phyloP scores from a whole-genome alignment of 495 filamentous ascomycete species.

The Lasiosphaeriaceae sp. region DNA sequence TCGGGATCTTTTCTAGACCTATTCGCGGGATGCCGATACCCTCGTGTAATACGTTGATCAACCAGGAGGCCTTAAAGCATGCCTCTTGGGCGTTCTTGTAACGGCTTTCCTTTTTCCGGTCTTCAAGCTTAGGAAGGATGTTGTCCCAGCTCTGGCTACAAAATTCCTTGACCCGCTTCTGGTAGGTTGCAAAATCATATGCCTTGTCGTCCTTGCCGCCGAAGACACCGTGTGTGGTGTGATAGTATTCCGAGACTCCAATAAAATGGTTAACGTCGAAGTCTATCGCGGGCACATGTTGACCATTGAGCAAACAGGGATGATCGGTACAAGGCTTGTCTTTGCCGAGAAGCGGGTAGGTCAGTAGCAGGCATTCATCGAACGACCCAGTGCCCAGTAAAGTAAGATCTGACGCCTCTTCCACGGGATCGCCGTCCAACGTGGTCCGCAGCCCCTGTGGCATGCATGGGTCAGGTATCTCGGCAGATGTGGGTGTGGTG shows the following conservation, averaged over 20 bases:
- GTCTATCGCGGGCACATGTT: conserved; percentile 92
- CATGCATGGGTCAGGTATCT: conserved; percentile 89
- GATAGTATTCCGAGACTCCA: conserved; percentile 98
- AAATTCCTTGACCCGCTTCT: conserved; percentile 76
- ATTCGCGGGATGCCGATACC: conserved; percentile 93
- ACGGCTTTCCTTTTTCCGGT: conserved; percentile 53
- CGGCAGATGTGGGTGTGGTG: conserved; percentile 47
- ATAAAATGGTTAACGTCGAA: conserved; percentile 98
- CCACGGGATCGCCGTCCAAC: conserved; percentile 51
- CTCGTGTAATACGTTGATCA: conserved; percentile 92
- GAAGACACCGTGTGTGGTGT: conserved; percentile 94
- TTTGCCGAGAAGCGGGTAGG: conserved; percentile 86
- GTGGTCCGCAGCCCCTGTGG: conserved; percentile 71
- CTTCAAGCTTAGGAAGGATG: conserved; percentile 61
- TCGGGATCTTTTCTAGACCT: conserved; percentile 60
- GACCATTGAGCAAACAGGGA: conserved; percentile 83
- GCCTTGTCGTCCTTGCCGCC: conserved; percentile 75
- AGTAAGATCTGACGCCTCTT: conserved; percentile 27
- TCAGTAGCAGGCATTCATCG: conserved; percentile 75
- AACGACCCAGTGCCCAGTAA: conserved; percentile 83
- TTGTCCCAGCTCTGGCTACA: conserved; percentile 78
- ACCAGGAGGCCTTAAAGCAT: conserved; percentile 97
- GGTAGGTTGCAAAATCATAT: conserved; percentile 91
- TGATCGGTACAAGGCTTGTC: conserved; percentile 76
- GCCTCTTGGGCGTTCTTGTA: conserved; percentile 70